Evolutionary conservation across 192 early-diverging fungal species (phyloP), one percentile per base, ranked within the genome.

Genomic region (Oehlia diaphana): DNA sequence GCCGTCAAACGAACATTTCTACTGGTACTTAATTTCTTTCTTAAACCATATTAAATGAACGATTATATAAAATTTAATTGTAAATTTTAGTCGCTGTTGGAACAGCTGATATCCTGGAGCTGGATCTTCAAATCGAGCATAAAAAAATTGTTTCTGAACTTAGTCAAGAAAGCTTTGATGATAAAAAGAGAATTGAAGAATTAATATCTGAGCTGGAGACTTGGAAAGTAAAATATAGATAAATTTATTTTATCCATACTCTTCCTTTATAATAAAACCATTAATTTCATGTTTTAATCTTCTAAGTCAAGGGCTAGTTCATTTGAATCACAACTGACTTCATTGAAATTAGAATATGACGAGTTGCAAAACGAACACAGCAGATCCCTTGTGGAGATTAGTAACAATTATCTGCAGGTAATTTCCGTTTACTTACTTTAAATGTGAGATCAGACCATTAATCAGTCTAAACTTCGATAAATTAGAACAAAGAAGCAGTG

Each of bases 21-120:
- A 42, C 72, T 26, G 72, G 72, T 62, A 74, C 70, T 21, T 37
- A 42, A 71, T 71, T 64, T 39, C 9, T 70, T n/a, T 26, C 10
- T 10, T n/a, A 31, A 31, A 31, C 31, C 31, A 31, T 31, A 19
- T 12, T 28, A 37, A 9, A 39, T 39, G 35, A n/a, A 9, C 2
- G 9, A 23, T n/a, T n/a, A 23, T 70, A 44, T 9, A 19, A 70
- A 31, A 9, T 42, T 21, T 44, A 39, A 37, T 44, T 42, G 14
- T 35, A n/a, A 13, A 42, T 8, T 76, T 42, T 76, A 78, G 76
- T 78, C 14, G 63, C 64, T 26, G 42, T 78, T 9, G 76, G 76
- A 49, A 78, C 76, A 6, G 12, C 65, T 26, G 76, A 78, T 33
- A 68, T 47, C 9, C 65, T 28, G 2, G 76, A 47, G 3, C 7